Evolutionary conservation across 345 rosid species (phyloP), one percentile per base, ranked within the genome.

Genomic region (Bruguiera gymnorhiza): DNA sequence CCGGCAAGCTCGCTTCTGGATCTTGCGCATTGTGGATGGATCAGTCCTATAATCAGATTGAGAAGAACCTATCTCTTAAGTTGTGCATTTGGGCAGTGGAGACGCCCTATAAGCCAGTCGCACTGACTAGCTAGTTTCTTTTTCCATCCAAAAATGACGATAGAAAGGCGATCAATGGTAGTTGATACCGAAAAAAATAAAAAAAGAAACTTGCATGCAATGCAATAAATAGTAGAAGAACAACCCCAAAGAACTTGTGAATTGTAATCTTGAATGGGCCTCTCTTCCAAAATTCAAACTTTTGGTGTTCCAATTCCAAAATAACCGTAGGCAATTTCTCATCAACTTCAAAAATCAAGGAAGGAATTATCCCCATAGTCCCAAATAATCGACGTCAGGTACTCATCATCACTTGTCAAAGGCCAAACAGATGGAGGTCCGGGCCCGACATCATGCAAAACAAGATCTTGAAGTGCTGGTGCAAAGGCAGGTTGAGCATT

Each of bases 401-500:
- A 85, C 43, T 82, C 85, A 52, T 91, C 96, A 65, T 86, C 97
- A 31, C 78, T 79, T 0, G 82, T 67, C 53, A 84, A 74, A 27
- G 89, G 93, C 97, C 97, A 89, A 32, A 84, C 65, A 7, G 87
- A 39, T 0, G 91, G 85, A 23, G 87, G 81, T 59, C 79, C 86
- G 8, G 80, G 82, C 23, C 80, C 84, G 24, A 74, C 83, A 34
- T 34, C 37, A 20, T 77, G 67, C 63, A 78, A 68, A 36, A 73
- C 78, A 21, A 86, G 89, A 82, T 82, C 89, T 61, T 56, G 61
- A 37, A 73, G 78, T 65, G 37, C 72, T n/a, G 87, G 85, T 78
- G 88, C 72, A 72, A 77, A 75, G 6, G 70, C 54, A 32, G 80
- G 64, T 70, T 79, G 50, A 64, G 73, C 58, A 7, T 21, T 57